phyloP scores from a whole-genome alignment of 306 rosid genomes.

The Potentilla sterilis region DNA sequence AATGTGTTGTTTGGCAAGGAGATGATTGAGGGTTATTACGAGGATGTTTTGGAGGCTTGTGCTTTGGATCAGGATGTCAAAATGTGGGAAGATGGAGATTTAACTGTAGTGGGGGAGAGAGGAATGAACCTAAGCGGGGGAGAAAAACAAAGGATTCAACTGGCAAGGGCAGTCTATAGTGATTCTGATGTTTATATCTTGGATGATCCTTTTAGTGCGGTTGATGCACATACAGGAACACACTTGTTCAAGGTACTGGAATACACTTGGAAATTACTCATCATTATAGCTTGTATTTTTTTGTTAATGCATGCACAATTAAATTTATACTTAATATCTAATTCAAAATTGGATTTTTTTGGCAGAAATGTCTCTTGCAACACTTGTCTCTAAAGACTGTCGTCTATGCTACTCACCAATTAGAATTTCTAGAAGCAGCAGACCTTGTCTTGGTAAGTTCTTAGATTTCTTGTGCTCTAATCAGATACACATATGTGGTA shows the following conservation, averaged over 20 bases:
- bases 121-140: conserved; percentile 96
- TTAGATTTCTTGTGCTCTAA: conserved; percentile 3
- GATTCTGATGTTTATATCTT: conserved; percentile 83
- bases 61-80: conserved; percentile 74
- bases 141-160: conserved; percentile 85
- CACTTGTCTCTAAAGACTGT: conserved; percentile 76
- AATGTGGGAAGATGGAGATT: conserved; percentile 68
- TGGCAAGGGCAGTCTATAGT: conserved; percentile 84
- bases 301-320: background rate
- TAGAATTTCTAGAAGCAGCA: conserved; percentile 82
- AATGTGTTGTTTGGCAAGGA: conserved; percentile 77
- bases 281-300: conserved; percentile 14
- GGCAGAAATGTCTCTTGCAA: conserved; percentile 81
- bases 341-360: conserved; percentile 23
- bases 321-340: background rate
- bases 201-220: conserved; percentile 96
- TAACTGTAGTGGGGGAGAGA: conserved; percentile 75
- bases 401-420: conserved; percentile 82
- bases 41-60: conserved; percentile 68
- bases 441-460: conserved; percentile 70
- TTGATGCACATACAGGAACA: conserved; percentile 83
- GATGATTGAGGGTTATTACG: conserved; percentile 52
- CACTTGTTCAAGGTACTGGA: conserved; percentile 72
- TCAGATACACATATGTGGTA: background rate
- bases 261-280: background rate